Conservation (phyloP, 352 stramenopile species). For the Phytophthora foliorum region DNA sequence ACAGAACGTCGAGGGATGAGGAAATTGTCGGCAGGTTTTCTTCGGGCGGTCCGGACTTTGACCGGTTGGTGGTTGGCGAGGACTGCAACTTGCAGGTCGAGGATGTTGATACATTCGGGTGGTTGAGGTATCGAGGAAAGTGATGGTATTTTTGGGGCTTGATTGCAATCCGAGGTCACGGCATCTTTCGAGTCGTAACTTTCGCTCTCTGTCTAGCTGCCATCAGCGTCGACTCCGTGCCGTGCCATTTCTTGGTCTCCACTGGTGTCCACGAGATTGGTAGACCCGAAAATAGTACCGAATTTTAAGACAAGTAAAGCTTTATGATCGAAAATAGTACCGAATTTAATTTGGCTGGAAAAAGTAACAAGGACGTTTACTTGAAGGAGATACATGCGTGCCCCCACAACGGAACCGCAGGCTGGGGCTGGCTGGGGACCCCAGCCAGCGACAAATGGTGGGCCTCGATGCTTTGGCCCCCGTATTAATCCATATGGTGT, state of each 20-base stretch:
- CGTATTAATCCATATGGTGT: no score
- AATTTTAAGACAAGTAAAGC: no score
- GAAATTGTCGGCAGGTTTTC: not conserved
- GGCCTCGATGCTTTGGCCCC: no score
- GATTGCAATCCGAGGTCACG: not conserved
- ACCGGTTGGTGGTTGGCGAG: no score
- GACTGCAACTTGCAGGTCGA: not conserved
- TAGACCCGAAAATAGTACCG: not conserved
- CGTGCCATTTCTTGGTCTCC: not conserved
- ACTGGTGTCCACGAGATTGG: not conserved
- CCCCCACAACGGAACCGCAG: no score
- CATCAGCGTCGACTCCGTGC: not conserved
- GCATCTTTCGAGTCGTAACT: not conserved
- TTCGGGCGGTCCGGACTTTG: no score
- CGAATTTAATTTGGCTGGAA: no score
- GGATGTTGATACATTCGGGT: not conserved
- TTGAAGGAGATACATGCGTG: no score
- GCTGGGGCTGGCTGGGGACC: no score
- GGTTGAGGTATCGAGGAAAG: not conserved
- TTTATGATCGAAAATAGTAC: no score
- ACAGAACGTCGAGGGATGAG: not conserved
- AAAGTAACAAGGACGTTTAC: no score
- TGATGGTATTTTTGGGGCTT: not conserved
- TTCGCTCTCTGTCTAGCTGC: not conserved
- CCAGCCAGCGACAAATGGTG: no score